A percentile compares a stretch with the other conserved stretches of the same genome.
These are phyloP conservation scores for Aspergillus niger DNA, from an alignment of 2,329 filamentous ascomycete species.

Conservation along the genomic window DNA sequence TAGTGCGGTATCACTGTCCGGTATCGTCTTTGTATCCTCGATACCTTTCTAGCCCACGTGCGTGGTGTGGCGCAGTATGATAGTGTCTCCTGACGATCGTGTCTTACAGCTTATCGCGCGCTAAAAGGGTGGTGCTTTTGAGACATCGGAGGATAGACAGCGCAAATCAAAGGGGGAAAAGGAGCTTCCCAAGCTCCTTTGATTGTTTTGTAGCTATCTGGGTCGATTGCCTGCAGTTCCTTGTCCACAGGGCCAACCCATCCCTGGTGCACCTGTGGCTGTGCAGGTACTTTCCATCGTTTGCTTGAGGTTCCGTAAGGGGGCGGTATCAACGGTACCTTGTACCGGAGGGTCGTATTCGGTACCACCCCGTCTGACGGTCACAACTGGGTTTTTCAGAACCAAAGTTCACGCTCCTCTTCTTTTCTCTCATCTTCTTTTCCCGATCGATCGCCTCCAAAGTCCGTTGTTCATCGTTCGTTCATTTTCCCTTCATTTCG, in stretches of 20 bases:
- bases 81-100: not conserved
- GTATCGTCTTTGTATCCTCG: conserved; percentile 3
- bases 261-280: conserved; percentile 7
- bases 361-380: conserved; percentile 9
- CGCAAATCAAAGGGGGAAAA: not conserved
- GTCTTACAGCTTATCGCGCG: not conserved
- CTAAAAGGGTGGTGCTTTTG: not conserved
- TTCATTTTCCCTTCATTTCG: conserved; percentile 2
- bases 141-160: not conserved
- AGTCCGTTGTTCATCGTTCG: not conserved
- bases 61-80: conserved; percentile 13
- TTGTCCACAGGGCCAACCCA: not conserved
- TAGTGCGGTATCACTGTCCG: not conserved
- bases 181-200: not conserved
- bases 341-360: conserved; percentile 9
- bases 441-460: conserved; percentile 10
- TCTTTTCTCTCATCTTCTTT: conserved; percentile 7
- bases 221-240: not conserved
- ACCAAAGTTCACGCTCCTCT: conserved; percentile 1
- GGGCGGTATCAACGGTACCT: not conserved
- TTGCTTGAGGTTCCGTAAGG: not conserved
- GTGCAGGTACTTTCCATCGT: conserved; percentile 3
- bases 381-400: conserved; percentile 7
- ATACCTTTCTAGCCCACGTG: conserved; percentile 10
- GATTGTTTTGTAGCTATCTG: not conserved